phyloP scores from a whole-genome alignment of 2,329 filamentous ascomycete species.

The Botrytis medusae region DNA sequence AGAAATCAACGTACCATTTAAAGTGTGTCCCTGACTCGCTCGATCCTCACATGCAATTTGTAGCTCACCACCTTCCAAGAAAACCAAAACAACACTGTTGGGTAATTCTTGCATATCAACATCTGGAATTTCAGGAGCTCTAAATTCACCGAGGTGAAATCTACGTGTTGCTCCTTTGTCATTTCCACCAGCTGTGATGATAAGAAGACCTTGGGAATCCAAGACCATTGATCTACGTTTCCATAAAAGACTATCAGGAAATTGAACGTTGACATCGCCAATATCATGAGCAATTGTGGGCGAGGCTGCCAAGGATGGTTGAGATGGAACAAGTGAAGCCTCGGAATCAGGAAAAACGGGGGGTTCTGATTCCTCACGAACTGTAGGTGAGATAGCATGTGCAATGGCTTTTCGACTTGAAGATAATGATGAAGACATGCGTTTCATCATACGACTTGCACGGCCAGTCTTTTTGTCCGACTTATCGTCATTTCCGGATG shows the following conservation, averaged over 20 bases:
- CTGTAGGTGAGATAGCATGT: constrained; percentile 39
- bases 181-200: constrained; percentile 57
- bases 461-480: constrained; percentile 52
- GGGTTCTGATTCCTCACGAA: constrained; percentile 43
- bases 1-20: constrained; percentile 43
- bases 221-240: constrained; percentile 88
- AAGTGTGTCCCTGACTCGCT: constrained; percentile 54
- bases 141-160: constrained; percentile 85
- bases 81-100: constrained; percentile 70
- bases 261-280: constrained; percentile 94
- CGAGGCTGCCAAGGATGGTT: constrained; percentile 41
- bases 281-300: constrained; percentile 31
- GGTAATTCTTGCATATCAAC: constrained; percentile 90
- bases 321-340: constrained; percentile 27
- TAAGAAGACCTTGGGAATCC: constrained; percentile 78
- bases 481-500: constrained; percentile 48
- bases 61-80: constrained; percentile 61
- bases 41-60: constrained; percentile 66
- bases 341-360: constrained; percentile 7
- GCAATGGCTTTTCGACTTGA: constrained; percentile 44
- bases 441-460: constrained; percentile 56
- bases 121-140: constrained; percentile 76
- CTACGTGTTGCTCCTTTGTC: constrained; percentile 62
- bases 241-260: constrained; percentile 94
- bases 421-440: constrained; percentile 60